Percentiles rank a stretch among this genome's conserved stretches.
phyloP scores from a whole-genome alignment of 1,284 basidiomycete species.

The Pseudozyma sp. region DNA sequence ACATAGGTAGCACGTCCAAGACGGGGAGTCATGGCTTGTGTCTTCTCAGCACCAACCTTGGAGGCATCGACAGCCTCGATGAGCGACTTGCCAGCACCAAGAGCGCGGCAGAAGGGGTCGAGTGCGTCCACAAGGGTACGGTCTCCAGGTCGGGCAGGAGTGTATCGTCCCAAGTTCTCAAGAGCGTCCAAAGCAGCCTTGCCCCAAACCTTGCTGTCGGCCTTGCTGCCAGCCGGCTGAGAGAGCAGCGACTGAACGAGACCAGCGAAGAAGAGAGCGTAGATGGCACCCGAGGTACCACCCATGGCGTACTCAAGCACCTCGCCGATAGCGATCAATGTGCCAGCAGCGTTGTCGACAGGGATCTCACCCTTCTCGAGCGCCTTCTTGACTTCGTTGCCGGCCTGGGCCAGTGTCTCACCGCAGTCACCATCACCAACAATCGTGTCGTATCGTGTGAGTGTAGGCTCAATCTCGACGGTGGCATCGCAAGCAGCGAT shows the following conservation, averaged over 20 bases:
- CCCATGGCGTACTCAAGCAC: slow-evolving; percentile 69
- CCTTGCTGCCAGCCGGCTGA: slow-evolving; percentile 42
- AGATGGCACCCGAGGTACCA: slow-evolving; percentile 71
- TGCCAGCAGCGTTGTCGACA: slow-evolving; percentile 60
- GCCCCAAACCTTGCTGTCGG: slow-evolving; percentile 61
- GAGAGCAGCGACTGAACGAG: slow-evolving; percentile 66
- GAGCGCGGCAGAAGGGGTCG: slow-evolving; percentile 71
- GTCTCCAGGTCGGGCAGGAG: slow-evolving; percentile 74
- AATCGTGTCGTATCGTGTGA: slow-evolving; percentile 72
- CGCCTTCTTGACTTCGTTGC: slow-evolving; percentile 61
- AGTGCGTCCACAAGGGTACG: slow-evolving; percentile 75
- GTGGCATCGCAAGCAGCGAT: slow-evolving; percentile 68
- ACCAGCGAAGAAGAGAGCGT: slow-evolving; percentile 74
- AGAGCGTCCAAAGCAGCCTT: slow-evolving; percentile 59
- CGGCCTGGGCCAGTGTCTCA: slow-evolving; percentile 63
- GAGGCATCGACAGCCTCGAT: slow-evolving; percentile 70
- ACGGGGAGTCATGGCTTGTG: slow-evolving; percentile 72
- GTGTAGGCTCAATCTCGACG: slow-evolving; percentile 70
- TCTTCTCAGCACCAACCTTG: slow-evolving; percentile 72
- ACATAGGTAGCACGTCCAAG: slow-evolving; percentile 74
- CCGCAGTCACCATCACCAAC: slow-evolving; percentile 69
- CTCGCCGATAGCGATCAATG: slow-evolving; percentile 60
- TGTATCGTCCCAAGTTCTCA: slow-evolving; percentile 70
- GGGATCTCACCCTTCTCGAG: slow-evolving; percentile 59
- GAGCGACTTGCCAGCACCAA: slow-evolving; percentile 67